Conservation (phyloP, 2,329 filamentous ascomycete species). For the Tolypocladium amazonense region DNA sequence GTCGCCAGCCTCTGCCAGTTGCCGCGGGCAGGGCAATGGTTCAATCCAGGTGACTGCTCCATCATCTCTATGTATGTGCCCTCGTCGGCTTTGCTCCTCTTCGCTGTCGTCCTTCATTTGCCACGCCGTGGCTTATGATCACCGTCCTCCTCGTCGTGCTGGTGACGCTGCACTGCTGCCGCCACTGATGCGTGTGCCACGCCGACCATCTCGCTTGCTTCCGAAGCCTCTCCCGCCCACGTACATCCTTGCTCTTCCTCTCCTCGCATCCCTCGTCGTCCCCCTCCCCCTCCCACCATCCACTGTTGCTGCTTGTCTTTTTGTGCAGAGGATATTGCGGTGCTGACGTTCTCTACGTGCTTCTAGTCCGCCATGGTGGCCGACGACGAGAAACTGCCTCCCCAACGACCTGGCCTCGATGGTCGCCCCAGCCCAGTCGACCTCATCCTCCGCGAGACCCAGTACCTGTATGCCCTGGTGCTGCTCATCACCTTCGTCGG, state of each 20-base stretch:
- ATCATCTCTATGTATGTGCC: conserved; percentile 12
- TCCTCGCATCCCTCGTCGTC: conserved; percentile 3
- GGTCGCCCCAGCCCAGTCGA: conserved; percentile 23
- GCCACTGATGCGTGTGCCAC: not conserved
- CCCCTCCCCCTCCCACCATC: not conserved
- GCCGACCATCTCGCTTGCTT: not conserved
- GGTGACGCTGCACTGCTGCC: not conserved
- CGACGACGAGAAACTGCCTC: conserved; percentile 20
- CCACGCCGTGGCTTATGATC: not conserved
- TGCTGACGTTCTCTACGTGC: not conserved
- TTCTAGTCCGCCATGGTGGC: conserved; percentile 23
- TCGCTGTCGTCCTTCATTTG: conserved; percentile 7
- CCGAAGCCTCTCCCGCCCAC: not conserved
- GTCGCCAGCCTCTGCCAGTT: conserved; percentile 17
- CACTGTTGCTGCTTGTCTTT: not conserved
- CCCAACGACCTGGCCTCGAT: conserved; percentile 12
- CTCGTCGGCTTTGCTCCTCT: not conserved
- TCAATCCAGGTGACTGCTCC: conserved; percentile 22
- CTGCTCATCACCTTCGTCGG: conserved; percentile 41
- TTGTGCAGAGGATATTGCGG: not conserved
- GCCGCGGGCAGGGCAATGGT: conserved; percentile 26
- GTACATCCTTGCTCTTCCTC: not conserved
- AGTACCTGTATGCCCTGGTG: conserved; percentile 42
- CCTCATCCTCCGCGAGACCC: conserved; percentile 31
- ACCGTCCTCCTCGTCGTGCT: not conserved